phyloP scores from a whole-genome alignment of 306 rosid species.

The Trichosanthes cucumerina region DNA sequence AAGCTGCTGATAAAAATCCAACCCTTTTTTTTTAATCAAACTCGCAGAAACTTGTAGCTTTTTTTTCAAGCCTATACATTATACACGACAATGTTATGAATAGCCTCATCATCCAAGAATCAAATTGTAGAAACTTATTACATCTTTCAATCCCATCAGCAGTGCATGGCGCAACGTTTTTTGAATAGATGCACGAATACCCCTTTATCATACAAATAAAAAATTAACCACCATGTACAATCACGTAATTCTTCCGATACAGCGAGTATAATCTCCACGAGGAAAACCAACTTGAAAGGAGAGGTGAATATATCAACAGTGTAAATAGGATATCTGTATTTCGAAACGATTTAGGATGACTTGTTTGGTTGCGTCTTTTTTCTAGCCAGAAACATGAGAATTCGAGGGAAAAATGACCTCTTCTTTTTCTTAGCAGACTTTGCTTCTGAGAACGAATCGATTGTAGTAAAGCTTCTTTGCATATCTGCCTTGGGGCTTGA shows the following conservation, averaged over 20 bases:
- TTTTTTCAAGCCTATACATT: conserved; percentile 32
- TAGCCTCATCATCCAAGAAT: background rate
- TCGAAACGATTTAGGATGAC: conserved; percentile 6
- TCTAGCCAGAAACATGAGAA: conserved; percentile 80
- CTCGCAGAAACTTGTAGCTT: background rate
- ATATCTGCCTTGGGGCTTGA: conserved; percentile 42
- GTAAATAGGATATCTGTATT: background rate
- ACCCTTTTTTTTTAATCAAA: conserved; percentile 12
- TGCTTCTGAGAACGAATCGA: conserved; percentile 44
- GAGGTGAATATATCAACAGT: conserved; percentile 12
- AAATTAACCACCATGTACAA: conserved; percentile 31
- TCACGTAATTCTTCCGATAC: conserved; percentile 13
- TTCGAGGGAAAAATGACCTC: conserved; percentile 65
- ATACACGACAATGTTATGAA: conserved; percentile 16
- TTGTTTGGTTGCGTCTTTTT: conserved; percentile 41
- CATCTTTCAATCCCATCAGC: conserved; percentile 24
- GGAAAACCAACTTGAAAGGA: conserved; percentile 19
- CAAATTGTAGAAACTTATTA: conserved; percentile 11
- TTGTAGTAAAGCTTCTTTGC: conserved; percentile 20
- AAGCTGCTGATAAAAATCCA: background rate
- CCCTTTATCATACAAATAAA: conserved; percentile 23
- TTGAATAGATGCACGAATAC: conserved; percentile 27
- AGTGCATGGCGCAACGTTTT: conserved; percentile 5
- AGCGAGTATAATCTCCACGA: conserved; percentile 16
- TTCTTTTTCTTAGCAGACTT: conserved; percentile 63